A percentile compares a stretch with the other conserved stretches of the same genome.
Conservation (phyloP, 441 rosid genomes). For the Daphne laureola region DNA sequence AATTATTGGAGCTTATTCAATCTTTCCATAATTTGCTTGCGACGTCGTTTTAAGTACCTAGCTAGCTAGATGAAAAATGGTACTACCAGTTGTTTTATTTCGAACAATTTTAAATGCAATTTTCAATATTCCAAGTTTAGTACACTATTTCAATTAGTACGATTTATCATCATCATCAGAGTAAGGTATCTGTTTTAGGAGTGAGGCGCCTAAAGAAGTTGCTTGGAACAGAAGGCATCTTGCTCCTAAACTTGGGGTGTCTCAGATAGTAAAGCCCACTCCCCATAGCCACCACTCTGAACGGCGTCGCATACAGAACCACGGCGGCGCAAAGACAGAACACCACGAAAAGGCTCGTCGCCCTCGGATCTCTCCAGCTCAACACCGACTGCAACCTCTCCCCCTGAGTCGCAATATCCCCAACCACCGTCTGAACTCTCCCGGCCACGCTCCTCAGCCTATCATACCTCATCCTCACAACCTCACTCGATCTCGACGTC, state of each 20-base stretch:
- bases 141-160: too few relatives aligned
- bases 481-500: constrained; percentile 32
- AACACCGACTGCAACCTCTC: constrained; percentile 56
- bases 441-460: constrained; percentile 53
- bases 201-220: constrained; percentile 84
- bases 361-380: constrained; percentile 61
- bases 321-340: constrained; percentile 49
- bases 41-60: too few relatives aligned
- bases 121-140: too few relatives aligned
- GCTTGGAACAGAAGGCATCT: constrained; percentile 71
- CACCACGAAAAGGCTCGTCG: constrained; percentile 46
- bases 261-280: constrained; percentile 56
- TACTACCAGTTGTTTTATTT: too few relatives aligned
- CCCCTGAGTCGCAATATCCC: constrained; percentile 59
- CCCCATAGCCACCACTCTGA: constrained; percentile 46
- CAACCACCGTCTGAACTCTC: constrained; percentile 58
- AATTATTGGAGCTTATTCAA: too few relatives aligned
- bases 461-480: constrained; percentile 49
- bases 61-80: too few relatives aligned
- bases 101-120: too few relatives aligned
- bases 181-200: constrained; percentile 54
- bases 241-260: constrained; percentile 78
- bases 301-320: constrained; percentile 49
- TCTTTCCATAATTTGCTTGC: too few relatives aligned
- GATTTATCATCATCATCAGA: constrained; percentile 30